phyloP scores from a whole-genome alignment of 192 early-diverging fungal genomes.

The Mortierella antarctica region DNA sequence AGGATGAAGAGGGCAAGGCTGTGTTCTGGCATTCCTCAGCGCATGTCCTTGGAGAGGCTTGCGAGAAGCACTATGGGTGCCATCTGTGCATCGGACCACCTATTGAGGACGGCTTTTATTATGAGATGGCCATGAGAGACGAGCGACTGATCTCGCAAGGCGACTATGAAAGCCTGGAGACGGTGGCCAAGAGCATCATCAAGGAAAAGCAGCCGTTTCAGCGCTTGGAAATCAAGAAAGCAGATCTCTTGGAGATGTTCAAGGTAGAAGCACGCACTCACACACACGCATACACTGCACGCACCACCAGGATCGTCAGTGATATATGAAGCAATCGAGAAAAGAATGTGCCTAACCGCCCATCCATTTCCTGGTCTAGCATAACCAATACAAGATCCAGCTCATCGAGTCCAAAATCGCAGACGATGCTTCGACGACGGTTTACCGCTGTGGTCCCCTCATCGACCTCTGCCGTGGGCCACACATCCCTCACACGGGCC shows the following conservation, averaged over 20 bases:
- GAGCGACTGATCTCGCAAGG: slow-evolving; percentile 73
- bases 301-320: too few relatives aligned
- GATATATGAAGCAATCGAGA: too few relatives aligned
- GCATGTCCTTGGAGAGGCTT: slow-evolving; percentile 96
- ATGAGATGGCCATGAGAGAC: slow-evolving; percentile 89
- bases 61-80: slow-evolving; percentile 97
- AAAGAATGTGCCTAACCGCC: neutral
- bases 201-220: slow-evolving; percentile 97
- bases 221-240: slow-evolving; percentile 88
- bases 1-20: slow-evolving; percentile 86
- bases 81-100: slow-evolving; percentile 97
- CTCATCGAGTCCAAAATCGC: slow-evolving; percentile 91
- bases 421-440: slow-evolving; percentile 91
- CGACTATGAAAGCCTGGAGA: slow-evolving; percentile 90
- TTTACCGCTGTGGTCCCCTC: slow-evolving; percentile 97
- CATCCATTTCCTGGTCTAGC: slow-evolving; percentile 33
- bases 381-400: slow-evolving; percentile 97
- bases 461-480: slow-evolving; percentile 97
- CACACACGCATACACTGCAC: too few relatives aligned
- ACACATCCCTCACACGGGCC: slow-evolving; percentile 93
- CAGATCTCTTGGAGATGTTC: slow-evolving; percentile 96
- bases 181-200: slow-evolving; percentile 82
- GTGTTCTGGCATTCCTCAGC: slow-evolving; percentile 99
- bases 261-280: slow-evolving; percentile 52
- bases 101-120: slow-evolving; percentile 90